A percentile compares a stretch with the other conserved stretches of the same genome.
Evolutionary conservation across 768 basidiomycete genomes (phyloP).

Genomic region (Serpula lacrymans): DNA sequence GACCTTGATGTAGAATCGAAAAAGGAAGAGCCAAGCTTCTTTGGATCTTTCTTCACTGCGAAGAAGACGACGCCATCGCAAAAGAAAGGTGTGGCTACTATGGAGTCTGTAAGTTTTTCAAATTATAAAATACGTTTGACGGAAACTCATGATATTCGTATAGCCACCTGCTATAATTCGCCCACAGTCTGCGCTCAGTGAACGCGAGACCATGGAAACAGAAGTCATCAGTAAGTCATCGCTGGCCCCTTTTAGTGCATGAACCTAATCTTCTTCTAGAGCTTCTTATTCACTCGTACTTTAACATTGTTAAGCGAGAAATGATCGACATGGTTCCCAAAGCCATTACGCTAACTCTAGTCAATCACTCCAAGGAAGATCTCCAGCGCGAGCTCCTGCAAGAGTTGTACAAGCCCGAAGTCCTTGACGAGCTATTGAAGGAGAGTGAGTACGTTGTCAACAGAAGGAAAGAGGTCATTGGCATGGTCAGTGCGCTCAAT

Average conservation of each 20-base stretch:
- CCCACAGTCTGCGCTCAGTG: slow-evolving; percentile 87
- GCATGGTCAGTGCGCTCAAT: slow-evolving; percentile 92
- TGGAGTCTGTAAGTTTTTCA: slow-evolving; percentile 49
- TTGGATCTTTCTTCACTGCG: slow-evolving; percentile 90
- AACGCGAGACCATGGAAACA: slow-evolving; percentile 96
- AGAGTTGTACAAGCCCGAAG: slow-evolving; percentile 96
- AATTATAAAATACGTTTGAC: neutral
- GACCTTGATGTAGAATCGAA: slow-evolving; percentile 89
- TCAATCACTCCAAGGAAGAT: slow-evolving; percentile 91
- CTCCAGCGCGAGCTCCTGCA: slow-evolving; percentile 92
- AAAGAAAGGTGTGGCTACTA: slow-evolving; percentile 57
- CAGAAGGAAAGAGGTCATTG: slow-evolving; percentile 90
- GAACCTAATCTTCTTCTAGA: slow-evolving; percentile 43
- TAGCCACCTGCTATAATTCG: slow-evolving; percentile 85
- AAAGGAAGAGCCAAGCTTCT: slow-evolving; percentile 91
- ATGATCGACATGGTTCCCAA: slow-evolving; percentile 99
- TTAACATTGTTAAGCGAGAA: slow-evolving; percentile 97
- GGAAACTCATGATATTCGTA: slow-evolving; percentile 35
- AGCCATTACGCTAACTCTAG: slow-evolving; percentile 87
- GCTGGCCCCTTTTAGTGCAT: neutral
- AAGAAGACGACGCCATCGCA: slow-evolving; percentile 54
- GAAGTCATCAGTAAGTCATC: slow-evolving; percentile 94
- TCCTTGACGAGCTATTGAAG: slow-evolving; percentile 91
- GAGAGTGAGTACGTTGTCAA: slow-evolving; percentile 88
- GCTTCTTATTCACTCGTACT: slow-evolving; percentile 93